Percentiles rank a stretch among this genome's conserved stretches.
phyloP scores from a whole-genome alignment of 2,329 filamentous ascomycete genomes.

The Claviceps paspali region DNA sequence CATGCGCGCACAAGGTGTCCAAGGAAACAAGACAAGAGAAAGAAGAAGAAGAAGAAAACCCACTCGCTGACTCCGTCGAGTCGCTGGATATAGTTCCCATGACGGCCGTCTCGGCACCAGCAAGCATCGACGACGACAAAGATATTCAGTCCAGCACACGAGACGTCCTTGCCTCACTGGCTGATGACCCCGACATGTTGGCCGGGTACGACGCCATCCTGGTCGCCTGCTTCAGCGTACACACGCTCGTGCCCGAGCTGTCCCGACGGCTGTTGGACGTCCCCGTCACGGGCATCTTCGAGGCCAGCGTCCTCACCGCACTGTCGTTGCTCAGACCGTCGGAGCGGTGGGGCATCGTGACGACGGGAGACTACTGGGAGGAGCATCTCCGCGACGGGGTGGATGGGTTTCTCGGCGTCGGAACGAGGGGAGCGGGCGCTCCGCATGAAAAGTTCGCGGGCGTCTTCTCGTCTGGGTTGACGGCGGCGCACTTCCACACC shows the following conservation, averaged over 20 bases:
- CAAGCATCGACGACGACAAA: slow-evolving; percentile 62
- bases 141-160: slow-evolving; percentile 50
- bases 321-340: slow-evolving; percentile 30
- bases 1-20: too few relatives aligned
- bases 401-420: slow-evolving; percentile 42
- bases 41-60: background rate
- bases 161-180: slow-evolving; percentile 43
- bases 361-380: slow-evolving; percentile 76
- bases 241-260: slow-evolving; percentile 56
- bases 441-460: slow-evolving; percentile 51
- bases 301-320: slow-evolving; percentile 57
- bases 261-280: slow-evolving; percentile 11
- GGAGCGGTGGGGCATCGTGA: slow-evolving; percentile 69
- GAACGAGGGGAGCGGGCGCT: slow-evolving; percentile 14
- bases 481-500: slow-evolving; percentile 64
- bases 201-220: slow-evolving; percentile 56
- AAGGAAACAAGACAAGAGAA: background rate
- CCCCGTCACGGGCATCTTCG: slow-evolving; percentile 57
- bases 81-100: slow-evolving; percentile 42
- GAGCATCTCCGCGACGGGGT: slow-evolving; percentile 53
- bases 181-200: slow-evolving; percentile 20
- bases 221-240: slow-evolving; percentile 77
- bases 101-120: slow-evolving; percentile 50
- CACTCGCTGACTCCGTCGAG: slow-evolving; percentile 16
- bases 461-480: slow-evolving; percentile 68